These are phyloP conservation scores for Pythium rishiriense DNA, from an alignment of 352 stramenopile species.

Conservation along the genomic window DNA sequence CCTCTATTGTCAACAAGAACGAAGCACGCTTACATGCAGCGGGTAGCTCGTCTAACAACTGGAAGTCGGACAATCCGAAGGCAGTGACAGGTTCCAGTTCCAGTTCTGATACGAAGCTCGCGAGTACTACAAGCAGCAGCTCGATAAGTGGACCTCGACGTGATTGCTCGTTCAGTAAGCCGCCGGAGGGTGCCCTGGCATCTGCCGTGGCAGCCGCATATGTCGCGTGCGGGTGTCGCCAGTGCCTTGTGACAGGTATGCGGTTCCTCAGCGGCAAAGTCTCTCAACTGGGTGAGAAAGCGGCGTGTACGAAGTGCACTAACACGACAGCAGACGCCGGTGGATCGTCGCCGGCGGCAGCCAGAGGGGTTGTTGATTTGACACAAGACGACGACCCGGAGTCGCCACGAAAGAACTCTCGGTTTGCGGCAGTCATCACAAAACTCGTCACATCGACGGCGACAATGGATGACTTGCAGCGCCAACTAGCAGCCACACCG, in stretches of 20 bases:
- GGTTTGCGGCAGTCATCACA: background rate
- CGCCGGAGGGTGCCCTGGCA: background rate
- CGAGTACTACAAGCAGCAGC: background rate
- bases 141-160: background rate
- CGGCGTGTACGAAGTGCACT: background rate
- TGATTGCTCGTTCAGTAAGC: slow-evolving; percentile 1
- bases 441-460: slow-evolving; percentile 2
- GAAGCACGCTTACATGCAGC: background rate
- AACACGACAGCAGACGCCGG: background rate
- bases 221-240: slow-evolving; percentile 18
- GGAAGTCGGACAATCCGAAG: too few relatives aligned
- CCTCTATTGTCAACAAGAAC: background rate
- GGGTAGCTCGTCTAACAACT: too few relatives aligned
- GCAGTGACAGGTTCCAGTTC: too few relatives aligned
- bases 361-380: slow-evolving; percentile 10
- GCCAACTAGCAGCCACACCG: background rate
- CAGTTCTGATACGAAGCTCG: background rate
- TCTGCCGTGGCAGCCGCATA: background rate
- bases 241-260: slow-evolving; percentile 12
- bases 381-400: slow-evolving; percentile 10
- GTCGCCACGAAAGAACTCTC: slow-evolving; percentile 2
- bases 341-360: background rate
- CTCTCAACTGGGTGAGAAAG: background rate
- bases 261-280: slow-evolving; percentile 6
- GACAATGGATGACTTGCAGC: background rate